Evolutionary conservation across 805 yeast species (phyloP).

Genomic region (Kazachstania bromeliacearum): DNA sequence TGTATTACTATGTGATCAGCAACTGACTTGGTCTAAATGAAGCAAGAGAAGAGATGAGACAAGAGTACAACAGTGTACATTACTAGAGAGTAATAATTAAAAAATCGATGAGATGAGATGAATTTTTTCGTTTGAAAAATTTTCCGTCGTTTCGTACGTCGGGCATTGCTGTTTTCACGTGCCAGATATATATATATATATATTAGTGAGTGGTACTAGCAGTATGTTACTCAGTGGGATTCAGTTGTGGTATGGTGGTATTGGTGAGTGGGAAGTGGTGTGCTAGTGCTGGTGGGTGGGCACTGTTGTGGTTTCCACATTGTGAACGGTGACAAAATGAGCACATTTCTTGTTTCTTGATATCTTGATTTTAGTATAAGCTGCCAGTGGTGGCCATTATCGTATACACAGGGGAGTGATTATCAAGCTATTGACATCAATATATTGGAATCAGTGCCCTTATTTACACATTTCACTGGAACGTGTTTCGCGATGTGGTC

Average conservation of each 20-base stretch:
- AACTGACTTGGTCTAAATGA: neutral
- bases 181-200: neutral
- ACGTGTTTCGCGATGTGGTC: no score
- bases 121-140: slow-evolving; percentile 3
- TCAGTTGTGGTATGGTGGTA: neutral
- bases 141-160: slow-evolving; percentile 5
- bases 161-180: neutral
- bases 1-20: neutral
- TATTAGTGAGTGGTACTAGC: neutral
- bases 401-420: no score
- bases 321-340: no score
- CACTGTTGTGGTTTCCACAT: no score
- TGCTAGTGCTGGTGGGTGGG: neutral
- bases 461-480: no score
- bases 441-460: no score
- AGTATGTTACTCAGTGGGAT: no score
- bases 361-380: no score
- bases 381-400: no score
- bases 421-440: no score
- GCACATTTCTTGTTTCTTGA: no score
- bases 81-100: slow-evolving; percentile 1
- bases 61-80: neutral
- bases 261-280: neutral
- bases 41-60: neutral
- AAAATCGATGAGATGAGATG: slow-evolving; percentile 12